Evolutionary conservation across 495 filamentous ascomycete genomes (phyloP).

Genomic region (Rostrohypoxylon terebratum): DNA sequence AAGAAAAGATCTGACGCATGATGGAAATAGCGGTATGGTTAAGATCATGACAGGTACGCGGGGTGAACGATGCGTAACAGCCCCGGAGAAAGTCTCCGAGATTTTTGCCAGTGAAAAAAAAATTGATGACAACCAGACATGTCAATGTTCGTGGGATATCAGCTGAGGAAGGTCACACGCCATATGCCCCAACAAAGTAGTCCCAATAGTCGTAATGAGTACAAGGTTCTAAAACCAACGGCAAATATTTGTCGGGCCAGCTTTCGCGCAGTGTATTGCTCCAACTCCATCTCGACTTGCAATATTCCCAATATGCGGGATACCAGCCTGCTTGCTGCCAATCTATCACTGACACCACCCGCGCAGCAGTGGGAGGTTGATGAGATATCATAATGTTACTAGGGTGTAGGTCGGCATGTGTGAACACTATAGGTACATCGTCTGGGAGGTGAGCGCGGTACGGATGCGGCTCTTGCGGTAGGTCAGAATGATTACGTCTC

Average conservation of each 20-base stretch:
- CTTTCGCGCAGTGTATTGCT: neutral
- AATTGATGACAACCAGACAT: no score
- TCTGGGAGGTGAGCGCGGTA: constrained; percentile 57
- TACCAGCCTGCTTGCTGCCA: constrained; percentile 65
- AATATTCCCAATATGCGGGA: constrained; percentile 60
- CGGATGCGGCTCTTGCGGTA: constrained; percentile 44
- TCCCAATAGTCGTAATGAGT: neutral
- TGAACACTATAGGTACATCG: constrained; percentile 57
- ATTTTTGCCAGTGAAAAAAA: no score
- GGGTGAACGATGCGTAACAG: no score
- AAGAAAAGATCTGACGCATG: neutral
- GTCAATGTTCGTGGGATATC: no score
- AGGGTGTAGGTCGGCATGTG: constrained; percentile 61
- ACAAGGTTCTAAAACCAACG: neutral
- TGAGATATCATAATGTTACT: constrained; percentile 56
- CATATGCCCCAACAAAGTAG: neutral
- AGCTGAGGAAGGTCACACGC: neutral
- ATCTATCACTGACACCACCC: constrained; percentile 57
- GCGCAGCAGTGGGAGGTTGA: constrained; percentile 31
- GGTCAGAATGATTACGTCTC: neutral
- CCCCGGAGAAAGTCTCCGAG: no score
- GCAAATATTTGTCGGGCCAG: neutral
- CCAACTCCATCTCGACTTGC: constrained; percentile 51
- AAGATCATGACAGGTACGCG: no score
- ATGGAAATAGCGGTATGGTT: neutral